phyloP scores from a whole-genome alignment of 2,329 filamentous ascomycete genomes.

The Aspergillus brasiliensis region DNA sequence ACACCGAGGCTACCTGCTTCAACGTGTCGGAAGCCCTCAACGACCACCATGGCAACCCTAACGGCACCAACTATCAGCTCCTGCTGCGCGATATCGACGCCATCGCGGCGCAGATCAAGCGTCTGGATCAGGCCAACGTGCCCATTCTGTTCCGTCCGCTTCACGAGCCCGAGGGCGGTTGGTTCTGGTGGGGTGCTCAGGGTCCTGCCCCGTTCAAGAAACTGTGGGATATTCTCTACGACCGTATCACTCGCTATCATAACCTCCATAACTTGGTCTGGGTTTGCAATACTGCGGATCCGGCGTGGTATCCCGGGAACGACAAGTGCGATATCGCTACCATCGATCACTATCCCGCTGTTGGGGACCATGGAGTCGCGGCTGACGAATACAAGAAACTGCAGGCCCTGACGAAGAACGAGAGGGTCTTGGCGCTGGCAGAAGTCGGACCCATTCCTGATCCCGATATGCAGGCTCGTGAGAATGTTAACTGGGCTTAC shows the following conservation, averaged over 20 bases:
- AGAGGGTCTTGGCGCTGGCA: too few species aligned
- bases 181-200: slow-evolving; percentile 4
- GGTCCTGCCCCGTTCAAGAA: slow-evolving; percentile 9
- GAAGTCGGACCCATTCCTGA: too few species aligned
- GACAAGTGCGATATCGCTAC: slow-evolving; percentile 13
- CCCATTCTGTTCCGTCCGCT: neutral
- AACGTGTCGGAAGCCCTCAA: slow-evolving; percentile 3
- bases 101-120: slow-evolving; percentile 3
- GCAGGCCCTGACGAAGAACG: neutral
- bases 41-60: slow-evolving; percentile 1
- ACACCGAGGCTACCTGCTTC: slow-evolving; percentile 14
- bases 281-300: slow-evolving; percentile 11
- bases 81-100: slow-evolving; percentile 13
- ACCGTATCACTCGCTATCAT: slow-evolving; percentile 7
- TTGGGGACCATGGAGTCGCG: slow-evolving; percentile 9
- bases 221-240: slow-evolving; percentile 13
- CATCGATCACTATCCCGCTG: slow-evolving; percentile 9
- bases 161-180: neutral
- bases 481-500: neutral
- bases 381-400: slow-evolving; percentile 5
- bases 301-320: slow-evolving; percentile 15
- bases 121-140: neutral
- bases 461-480: too few species aligned
- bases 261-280: slow-evolving; percentile 12
- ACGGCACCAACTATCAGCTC: slow-evolving; percentile 12